Conservation (phyloP, 371 early-diverging fungal genomes). For the Rhizomucor miehei region DNA sequence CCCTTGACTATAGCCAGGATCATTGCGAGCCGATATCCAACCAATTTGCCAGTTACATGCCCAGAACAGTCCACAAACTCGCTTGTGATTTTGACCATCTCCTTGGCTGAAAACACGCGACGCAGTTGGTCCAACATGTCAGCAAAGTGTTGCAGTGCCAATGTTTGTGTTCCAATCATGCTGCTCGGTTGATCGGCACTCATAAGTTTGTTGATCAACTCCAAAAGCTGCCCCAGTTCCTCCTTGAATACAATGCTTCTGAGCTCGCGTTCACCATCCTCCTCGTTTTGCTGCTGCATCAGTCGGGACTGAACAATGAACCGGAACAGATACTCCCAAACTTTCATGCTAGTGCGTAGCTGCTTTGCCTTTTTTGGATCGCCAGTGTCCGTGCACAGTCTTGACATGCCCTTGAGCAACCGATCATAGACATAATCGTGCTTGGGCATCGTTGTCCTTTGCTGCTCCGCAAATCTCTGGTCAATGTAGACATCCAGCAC, state of each 20-base stretch:
- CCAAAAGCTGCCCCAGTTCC: constrained; percentile 34
- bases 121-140: constrained; percentile 54
- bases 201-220: constrained; percentile 52
- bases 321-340: constrained; percentile 65
- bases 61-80: constrained; percentile 51
- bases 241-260: constrained; percentile 39
- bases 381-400: constrained; percentile 42
- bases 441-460: constrained; percentile 4
- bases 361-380: constrained; percentile 47
- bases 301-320: constrained; percentile 52
- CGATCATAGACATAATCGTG: constrained; percentile 28
- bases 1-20: constrained; percentile 59
- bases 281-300: constrained; percentile 30
- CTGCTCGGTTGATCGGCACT: constrained; percentile 46
- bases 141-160: constrained; percentile 66
- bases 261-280: constrained; percentile 23
- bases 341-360: constrained; percentile 64
- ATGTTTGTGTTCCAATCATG: constrained; percentile 64
- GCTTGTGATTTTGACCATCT: constrained; percentile 49
- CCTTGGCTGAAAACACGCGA: constrained; percentile 41
- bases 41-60: constrained; percentile 54
- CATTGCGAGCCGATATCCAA: constrained; percentile 55
- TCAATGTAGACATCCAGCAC: constrained; percentile 65
- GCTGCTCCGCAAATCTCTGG: constrained; percentile 35
- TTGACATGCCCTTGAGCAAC: constrained; percentile 46